Evolutionary conservation across 2,329 filamentous ascomycete species (phyloP), one percentile per base, ranked within the genome.

Genomic region (Aureobasidium sp.): DNA sequence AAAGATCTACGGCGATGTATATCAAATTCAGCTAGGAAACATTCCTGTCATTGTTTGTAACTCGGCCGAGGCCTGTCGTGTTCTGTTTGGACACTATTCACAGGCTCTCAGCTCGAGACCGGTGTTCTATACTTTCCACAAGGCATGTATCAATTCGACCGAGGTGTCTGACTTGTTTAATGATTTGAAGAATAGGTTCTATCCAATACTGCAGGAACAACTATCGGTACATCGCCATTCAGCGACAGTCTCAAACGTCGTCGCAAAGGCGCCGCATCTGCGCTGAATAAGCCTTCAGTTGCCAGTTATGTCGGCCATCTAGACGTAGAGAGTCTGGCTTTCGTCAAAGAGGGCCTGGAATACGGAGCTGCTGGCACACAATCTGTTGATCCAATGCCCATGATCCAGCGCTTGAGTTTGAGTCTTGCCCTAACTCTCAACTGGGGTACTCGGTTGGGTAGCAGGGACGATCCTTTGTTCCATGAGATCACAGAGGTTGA

Each of bases 191-290:
- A 7, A 4, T 39, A 84, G 81, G 81, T 86, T 2, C 76, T 87
- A 1, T 85, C 83, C 2, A 83, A 85, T 47, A 87, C 85, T 0
- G 81, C 84, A 0, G 85, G 85, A 6, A 87, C 85, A 0, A 88
- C 85, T 0, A 87, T 88, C 61, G 85, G 85, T 0, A 88, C 85
- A 0, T 85, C 83, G 0, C 85, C 85, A 0, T 88, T 85, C 68
- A 84, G 81, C 60, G 85, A 88, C 3, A 85, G 81, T 0, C 72
- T 87, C 31, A 88, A 87, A 70, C 77, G 84, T 5, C 77, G 85
- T 37, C 78, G 85, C 62, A 88, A 88, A 70, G 85, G 83, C 17
- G 85, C 85, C 1, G 85, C 85, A 0, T 82, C 83, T 3, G 85
- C 85, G 1, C 75, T 88, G 19, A 88, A 88, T 70, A 82, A 85